These are phyloP conservation scores for Cryptosporidium meleagridis DNA, from an alignment of 169 alveolate genomes.

Conservation along the genomic window DNA sequence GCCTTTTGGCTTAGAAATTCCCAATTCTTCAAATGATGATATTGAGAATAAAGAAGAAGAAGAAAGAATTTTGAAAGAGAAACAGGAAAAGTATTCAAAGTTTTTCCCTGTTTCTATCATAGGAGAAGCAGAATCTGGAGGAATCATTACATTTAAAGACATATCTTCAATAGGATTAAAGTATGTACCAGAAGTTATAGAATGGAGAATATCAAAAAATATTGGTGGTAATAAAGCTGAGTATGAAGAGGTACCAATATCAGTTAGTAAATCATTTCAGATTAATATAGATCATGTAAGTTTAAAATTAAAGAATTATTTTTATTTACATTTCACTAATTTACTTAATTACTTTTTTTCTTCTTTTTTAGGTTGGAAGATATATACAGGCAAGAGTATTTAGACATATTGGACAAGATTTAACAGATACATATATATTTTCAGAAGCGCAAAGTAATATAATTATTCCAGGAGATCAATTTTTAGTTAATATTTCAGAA, in stretches of 20 bases:
- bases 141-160: slow-evolving; percentile 48
- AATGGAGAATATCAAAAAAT: slow-evolving; percentile 56
- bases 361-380: slow-evolving; percentile 41
- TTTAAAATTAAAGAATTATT: neutral
- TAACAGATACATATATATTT: slow-evolving; percentile 27
- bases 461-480: slow-evolving; percentile 46
- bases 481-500: slow-evolving; percentile 18
- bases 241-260: slow-evolving; percentile 17
- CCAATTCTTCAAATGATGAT: neutral
- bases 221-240: slow-evolving; percentile 53
- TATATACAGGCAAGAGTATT: slow-evolving; percentile 42
- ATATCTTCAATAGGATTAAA: slow-evolving; percentile 49
- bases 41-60: neutral
- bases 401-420: slow-evolving; percentile 61
- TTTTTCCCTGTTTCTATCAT: slow-evolving; percentile 46
- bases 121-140: slow-evolving; percentile 53
- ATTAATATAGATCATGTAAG: slow-evolving; percentile 57
- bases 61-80: slow-evolving; percentile 2
- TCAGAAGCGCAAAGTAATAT: slow-evolving; percentile 56
- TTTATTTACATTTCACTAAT: neutral
- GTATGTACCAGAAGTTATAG: slow-evolving; percentile 58
- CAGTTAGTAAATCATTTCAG: slow-evolving; percentile 48
- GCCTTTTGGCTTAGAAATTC: neutral
- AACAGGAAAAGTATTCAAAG: slow-evolving; percentile 38
- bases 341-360: too few relatives aligned